Conservation (phyloP, 2,329 filamentous ascomycete species). For the Cladosporium sp. region DNA sequence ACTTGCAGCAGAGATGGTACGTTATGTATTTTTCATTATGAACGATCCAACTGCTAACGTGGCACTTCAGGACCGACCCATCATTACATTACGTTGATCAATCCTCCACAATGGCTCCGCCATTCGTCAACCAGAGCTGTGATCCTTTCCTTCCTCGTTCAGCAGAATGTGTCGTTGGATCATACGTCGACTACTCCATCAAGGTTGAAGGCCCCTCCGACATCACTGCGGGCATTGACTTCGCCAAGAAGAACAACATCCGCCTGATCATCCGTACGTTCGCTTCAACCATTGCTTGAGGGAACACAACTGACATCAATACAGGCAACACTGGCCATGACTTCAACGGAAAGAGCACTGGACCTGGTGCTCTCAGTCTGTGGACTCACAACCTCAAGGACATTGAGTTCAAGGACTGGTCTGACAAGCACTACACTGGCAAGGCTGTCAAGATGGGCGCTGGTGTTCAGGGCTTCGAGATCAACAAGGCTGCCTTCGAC, state of each 20-base stretch:
- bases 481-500: slow-evolving; percentile 49
- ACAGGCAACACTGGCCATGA: slow-evolving; percentile 33
- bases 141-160: slow-evolving; percentile 41
- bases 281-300: slow-evolving; percentile 2
- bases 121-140: slow-evolving; percentile 42
- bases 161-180: slow-evolving; percentile 46
- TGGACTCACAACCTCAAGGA: slow-evolving; percentile 60
- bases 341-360: slow-evolving; percentile 59
- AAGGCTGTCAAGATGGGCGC: slow-evolving; percentile 56
- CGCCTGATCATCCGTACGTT: slow-evolving; percentile 48
- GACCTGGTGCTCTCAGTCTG: slow-evolving; percentile 57
- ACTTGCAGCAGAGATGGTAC: slow-evolving; percentile 10
- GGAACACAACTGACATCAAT: slow-evolving; percentile 43
- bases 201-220: slow-evolving; percentile 30
- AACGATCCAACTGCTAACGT: neutral
- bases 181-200: slow-evolving; percentile 40
- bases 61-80: neutral
- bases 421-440: slow-evolving; percentile 48
- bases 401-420: slow-evolving; percentile 47
- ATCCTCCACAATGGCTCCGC: slow-evolving; percentile 43
- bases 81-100: slow-evolving; percentile 32
- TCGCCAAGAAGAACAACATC: slow-evolving; percentile 51
- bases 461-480: slow-evolving; percentile 53
- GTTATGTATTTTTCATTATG: neutral
- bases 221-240: slow-evolving; percentile 34